Evolutionary conservation across 2,329 filamentous ascomycete genomes (phyloP), one percentile per base, ranked within the genome.

Genomic region (Phyllosticta ampelicida): DNA sequence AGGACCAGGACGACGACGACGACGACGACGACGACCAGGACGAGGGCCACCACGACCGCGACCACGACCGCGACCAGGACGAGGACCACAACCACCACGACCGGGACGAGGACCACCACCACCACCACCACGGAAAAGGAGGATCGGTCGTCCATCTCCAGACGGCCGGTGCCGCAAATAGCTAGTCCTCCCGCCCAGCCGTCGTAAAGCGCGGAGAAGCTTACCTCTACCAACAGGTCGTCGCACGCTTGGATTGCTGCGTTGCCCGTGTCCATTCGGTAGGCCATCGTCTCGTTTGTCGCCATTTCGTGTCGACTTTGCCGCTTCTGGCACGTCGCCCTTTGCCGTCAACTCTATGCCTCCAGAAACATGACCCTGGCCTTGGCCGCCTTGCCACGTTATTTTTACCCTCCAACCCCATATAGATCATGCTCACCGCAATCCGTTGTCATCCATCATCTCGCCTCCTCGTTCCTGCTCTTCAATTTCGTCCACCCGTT

Each of bases 401-500:
- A 44, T 44, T 44, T 44, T 44, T 2, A 44, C 18, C 13, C 18
- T 21, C 49, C 49, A 6, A 13, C 3, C n/a, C n/a, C n/a, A n/a
- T n/a, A n/a, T n/a, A n/a, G n/a, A 6, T 26, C 18, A 51, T 21
- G 19, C 19, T 26, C 49, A 9, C 49, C 19, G 20, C 26, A 53
- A 28, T 19, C 26, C 51, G 18, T 53, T n/a, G n/a, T 13, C 9
- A 36, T 13, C 13, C n/a, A 16, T 53, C 53, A 54, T 26, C 30
- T 48, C 28, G 13, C 30, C 21, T 59, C 57, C 9, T 59, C 58
- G 54, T 19, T 61, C 36, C 71, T 63, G 59, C 70, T 72, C 67
- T 74, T 74, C n/a, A 77, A 63, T 65, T 76, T 76, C 61, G 72
- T 75, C 72, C 75, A 78, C 3, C 75, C 75, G 62, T 71, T 70